These are phyloP conservation scores for Nannochloropsis oceanica DNA, from an alignment of 108 stramenopile genomes.

Conservation along the genomic window DNA sequence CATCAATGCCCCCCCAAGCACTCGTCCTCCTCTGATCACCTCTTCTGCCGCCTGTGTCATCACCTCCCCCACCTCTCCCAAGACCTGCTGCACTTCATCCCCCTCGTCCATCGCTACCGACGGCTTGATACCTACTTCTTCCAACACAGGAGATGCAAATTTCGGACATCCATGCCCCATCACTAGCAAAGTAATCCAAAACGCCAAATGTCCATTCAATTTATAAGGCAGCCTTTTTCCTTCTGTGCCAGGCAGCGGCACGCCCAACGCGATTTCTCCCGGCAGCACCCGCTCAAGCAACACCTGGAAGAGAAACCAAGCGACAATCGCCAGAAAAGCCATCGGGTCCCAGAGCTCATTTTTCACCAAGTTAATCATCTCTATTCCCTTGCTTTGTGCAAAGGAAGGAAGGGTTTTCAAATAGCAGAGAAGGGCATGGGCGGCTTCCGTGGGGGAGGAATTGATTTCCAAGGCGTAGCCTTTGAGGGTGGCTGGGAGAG, in stretches of 20 bases:
- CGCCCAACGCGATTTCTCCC: conserved; percentile 40
- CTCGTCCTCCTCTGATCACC: too few species aligned
- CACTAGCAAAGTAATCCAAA: conserved; percentile 65
- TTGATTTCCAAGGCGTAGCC: neutral
- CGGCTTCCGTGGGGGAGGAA: neutral
- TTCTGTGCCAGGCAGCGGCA: conserved; percentile 1
- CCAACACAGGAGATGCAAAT: conserved; percentile 5
- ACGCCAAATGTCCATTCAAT: conserved; percentile 81
- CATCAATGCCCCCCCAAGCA: neutral
- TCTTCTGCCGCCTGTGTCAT: neutral
- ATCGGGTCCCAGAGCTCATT: conserved; percentile 24
- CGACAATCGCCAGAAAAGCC: conserved; percentile 42
- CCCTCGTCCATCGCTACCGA: neutral
- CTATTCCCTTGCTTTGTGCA: neutral
- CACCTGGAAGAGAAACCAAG: conserved; percentile 71
- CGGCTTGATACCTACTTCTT: neutral
- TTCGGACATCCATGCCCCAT: conserved; percentile 38
- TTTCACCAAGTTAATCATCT: conserved; percentile 5
- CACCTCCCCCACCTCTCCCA: neutral
- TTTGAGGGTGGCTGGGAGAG: neutral
- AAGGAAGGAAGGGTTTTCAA: conserved; percentile 16
- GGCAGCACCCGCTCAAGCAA: conserved; percentile 64
- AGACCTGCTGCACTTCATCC: neutral
- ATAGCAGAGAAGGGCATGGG: neutral
- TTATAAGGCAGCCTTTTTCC: conserved; percentile 52